A percentile compares a stretch with the other conserved stretches of the same genome.
Evolutionary conservation across 352 stramenopile genomes (phyloP).

Genomic region (Pythium scleroteichum): DNA sequence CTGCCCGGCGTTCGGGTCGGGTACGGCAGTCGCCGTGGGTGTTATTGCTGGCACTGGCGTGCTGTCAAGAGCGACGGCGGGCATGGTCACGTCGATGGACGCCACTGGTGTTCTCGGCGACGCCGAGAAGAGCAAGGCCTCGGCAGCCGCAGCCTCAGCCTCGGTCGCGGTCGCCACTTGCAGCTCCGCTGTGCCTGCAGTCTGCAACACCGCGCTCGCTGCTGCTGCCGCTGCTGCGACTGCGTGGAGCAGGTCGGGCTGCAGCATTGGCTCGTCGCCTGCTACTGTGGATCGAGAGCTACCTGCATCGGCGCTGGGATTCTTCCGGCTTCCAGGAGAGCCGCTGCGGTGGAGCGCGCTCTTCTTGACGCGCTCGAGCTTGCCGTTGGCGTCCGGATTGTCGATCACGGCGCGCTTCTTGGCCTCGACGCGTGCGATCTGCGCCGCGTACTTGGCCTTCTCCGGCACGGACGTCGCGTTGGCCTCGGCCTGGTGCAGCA

Average conservation of each 20-base stretch:
- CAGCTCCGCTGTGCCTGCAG: not conserved
- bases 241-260: constrained; percentile 18
- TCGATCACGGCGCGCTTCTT: constrained; percentile 71
- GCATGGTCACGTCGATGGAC: constrained; percentile 16
- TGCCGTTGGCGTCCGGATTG: constrained; percentile 58
- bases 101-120: constrained; percentile 9
- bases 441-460: constrained; percentile 46
- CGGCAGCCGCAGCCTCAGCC: constrained; percentile 17
- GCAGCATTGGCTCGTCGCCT: not conserved
- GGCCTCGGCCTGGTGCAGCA: constrained; percentile 64
- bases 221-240: constrained; percentile 20
- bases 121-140: constrained; percentile 17
- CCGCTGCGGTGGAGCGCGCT: constrained; percentile 27
- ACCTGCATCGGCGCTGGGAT: not conserved
- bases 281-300: not conserved
- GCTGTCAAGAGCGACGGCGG: not conserved
- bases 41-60: constrained; percentile 30
- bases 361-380: constrained; percentile 69
- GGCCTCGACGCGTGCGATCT: constrained; percentile 63
- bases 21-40: constrained; percentile 29
- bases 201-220: constrained; percentile 7
- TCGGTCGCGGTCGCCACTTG: constrained; percentile 1
- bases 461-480: constrained; percentile 45
- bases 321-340: constrained; percentile 14
- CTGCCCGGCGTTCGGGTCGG: constrained; percentile 9